phyloP scores from a whole-genome alignment of 305 asterid genomes.

The Rubia tinctorum region DNA sequence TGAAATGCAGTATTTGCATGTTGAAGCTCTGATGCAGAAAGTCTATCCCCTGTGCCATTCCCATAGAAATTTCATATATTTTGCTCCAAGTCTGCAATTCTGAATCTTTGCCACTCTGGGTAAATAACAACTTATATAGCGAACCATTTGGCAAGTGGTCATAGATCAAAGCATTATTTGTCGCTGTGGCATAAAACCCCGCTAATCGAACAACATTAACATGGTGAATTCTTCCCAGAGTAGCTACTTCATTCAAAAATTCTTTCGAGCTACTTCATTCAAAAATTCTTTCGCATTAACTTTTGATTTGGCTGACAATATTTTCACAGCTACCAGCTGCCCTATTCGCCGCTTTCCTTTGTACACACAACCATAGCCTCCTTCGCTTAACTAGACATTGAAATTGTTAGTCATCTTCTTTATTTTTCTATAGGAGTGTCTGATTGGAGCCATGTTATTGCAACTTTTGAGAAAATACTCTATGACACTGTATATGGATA shows the following conservation, averaged over 20 bases:
- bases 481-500: not conserved
- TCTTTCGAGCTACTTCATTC: too few species aligned
- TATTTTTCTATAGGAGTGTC: not conserved
- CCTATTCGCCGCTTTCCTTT: not conserved
- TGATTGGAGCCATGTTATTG: not conserved
- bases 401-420: not conserved
- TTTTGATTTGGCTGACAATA: not conserved
- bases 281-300: too few species aligned
- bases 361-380: not conserved
- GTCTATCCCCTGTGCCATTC: not conserved
- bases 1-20: slow-evolving; percentile 5
- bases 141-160: not conserved
- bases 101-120: not conserved
- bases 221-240: slow-evolving; percentile 1
- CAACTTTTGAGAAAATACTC: not conserved
- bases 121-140: not conserved
- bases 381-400: not conserved
- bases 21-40: not conserved
- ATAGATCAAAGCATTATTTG: not conserved
- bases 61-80: not conserved
- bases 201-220: not conserved
- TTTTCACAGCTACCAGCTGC: not conserved
- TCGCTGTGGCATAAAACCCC: not conserved
- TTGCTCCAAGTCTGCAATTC: not conserved
- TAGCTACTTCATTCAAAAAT: not conserved